These are phyloP conservation scores for Tylopilus intermedius DNA, from an alignment of 768 basidiomycete species.

Conservation along the genomic window DNA sequence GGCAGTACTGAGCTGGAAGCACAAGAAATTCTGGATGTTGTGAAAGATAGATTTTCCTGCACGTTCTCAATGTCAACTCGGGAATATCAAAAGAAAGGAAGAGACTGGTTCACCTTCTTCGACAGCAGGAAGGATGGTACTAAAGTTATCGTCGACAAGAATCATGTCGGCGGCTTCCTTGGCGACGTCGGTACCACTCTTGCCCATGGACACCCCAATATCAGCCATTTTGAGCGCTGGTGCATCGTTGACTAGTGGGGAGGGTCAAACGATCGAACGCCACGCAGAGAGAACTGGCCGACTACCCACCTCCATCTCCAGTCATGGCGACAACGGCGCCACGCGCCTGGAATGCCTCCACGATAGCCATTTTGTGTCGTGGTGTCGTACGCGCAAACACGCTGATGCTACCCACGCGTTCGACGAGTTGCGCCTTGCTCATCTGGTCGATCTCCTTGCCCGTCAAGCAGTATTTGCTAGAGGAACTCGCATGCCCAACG, in stretches of 20 bases:
- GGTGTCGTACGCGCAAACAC: conserved; percentile 97
- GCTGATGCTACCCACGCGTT: conserved; percentile 73
- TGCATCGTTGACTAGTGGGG: conserved; percentile 77
- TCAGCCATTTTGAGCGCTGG: conserved; percentile 97
- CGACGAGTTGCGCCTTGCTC: conserved; percentile 73
- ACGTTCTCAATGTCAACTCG: neutral
- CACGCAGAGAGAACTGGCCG: conserved; percentile 11
- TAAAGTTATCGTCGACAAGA: conserved; percentile 95
- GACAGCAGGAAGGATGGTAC: conserved; percentile 87
- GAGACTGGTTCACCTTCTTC: conserved; percentile 65
- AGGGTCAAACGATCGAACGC: neutral
- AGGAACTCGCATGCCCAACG: conserved; percentile 42
- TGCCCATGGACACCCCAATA: conserved; percentile 97
- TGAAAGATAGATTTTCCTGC: conserved; percentile 95
- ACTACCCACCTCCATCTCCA: conserved; percentile 80
- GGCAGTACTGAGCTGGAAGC: conserved; percentile 97
- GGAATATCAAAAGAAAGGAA: neutral
- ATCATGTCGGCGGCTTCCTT: conserved; percentile 98
- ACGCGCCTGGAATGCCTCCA: conserved; percentile 86
- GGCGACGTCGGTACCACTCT: conserved; percentile 96
- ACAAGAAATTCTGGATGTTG: conserved; percentile 96
- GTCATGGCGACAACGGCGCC: conserved; percentile 97
- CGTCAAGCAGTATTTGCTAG: conserved; percentile 53
- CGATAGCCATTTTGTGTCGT: conserved; percentile 95
- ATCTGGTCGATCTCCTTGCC: conserved; percentile 83